These are phyloP conservation scores for Pythium brassicae DNA, from an alignment of 352 stramenopile genomes.

Conservation along the genomic window DNA sequence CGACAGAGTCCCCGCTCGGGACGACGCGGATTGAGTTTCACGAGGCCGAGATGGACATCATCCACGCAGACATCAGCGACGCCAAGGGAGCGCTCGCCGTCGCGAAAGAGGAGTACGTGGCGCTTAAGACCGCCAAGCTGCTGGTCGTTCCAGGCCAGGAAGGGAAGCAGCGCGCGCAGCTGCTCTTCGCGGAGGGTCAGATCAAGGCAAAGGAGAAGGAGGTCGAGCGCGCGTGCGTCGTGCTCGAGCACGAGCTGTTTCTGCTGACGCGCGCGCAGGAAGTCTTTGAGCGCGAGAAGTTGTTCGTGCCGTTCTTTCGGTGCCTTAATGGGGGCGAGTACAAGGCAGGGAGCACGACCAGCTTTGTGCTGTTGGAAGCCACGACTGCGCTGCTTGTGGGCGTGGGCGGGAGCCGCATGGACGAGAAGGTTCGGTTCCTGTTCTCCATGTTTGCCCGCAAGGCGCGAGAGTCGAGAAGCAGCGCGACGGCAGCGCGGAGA, in stretches of 20 bases:
- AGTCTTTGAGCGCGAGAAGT: slow-evolving; percentile 47
- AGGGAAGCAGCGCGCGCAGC: slow-evolving; percentile 51
- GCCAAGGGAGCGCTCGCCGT: slow-evolving; percentile 37
- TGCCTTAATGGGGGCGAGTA: slow-evolving; percentile 24
- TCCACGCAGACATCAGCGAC: slow-evolving; percentile 39
- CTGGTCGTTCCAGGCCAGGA: slow-evolving; percentile 41
- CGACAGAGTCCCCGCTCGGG: slow-evolving; percentile 39
- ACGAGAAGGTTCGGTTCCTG: slow-evolving; percentile 69
- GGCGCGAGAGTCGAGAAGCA: not conserved
- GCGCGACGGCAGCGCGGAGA: not conserved
- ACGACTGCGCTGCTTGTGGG: slow-evolving; percentile 52
- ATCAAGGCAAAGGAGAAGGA: slow-evolving; percentile 60
- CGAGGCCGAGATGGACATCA: slow-evolving; percentile 40
- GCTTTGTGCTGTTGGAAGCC: slow-evolving; percentile 36
- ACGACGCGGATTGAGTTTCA: slow-evolving; percentile 59
- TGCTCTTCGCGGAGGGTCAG: slow-evolving; percentile 73
- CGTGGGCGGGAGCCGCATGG: slow-evolving; percentile 32
- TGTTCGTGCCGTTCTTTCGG: slow-evolving; percentile 62
- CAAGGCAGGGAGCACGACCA: not conserved
- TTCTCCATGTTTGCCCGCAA: slow-evolving; percentile 59
- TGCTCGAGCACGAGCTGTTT: slow-evolving; percentile 74
- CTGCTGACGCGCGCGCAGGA: slow-evolving; percentile 57
- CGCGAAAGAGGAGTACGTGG: slow-evolving; percentile 68
- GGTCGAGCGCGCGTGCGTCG: slow-evolving; percentile 37
- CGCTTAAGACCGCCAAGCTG: slow-evolving; percentile 40